Evolutionary conservation across 129 eudicot species (phyloP), one percentile per base, ranked within the genome.

Genomic region (Flaveria brownii): DNA sequence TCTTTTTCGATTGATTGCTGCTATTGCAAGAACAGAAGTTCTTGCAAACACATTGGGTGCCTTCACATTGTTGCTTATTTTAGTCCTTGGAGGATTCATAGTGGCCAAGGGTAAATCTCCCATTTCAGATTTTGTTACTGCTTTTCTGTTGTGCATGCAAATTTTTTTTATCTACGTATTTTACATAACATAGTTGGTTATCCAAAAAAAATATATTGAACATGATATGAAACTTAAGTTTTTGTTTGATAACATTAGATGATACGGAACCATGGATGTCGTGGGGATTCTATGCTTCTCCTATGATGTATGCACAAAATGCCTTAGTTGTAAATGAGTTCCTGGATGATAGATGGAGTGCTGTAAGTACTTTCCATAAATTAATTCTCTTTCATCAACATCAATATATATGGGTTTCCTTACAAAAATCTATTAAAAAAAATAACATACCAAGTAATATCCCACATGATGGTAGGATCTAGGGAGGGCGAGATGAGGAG

Each of bases 281-380:
- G 25, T 68, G 73, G 73, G 73, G 36, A 68, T 68, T 68, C 18
- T 68, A 68, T 68, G 6, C 73, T 36, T 68, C 73, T 68, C 73
- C 57, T 68, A 45, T 68, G 73, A 68, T 68, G 73, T 68, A 68
- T 68, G 73, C 73, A 2, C 57, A 68, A 3, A 68, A 68, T 68
- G 73, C 73, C n/a, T 68, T 68, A 39, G 73, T 68, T 68, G 5
- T 45, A 68, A 68, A 68, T 46, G 73, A 68, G 18, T 68, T 68
- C 46, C 73, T 68, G 46, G 73, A 68, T 56, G 46, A 68, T 13
- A 68, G 73, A 68, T 68, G 73, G 73, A 68, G 73, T 22, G 14
- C 39, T 68, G 73, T 68, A 68, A 13, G 73, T 20, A 42, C 1
- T 68, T 36, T 5, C 5, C 41, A 5, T 36, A 36, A 36, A 18